These are phyloP conservation scores for Alopecurus myosuroides DNA, from an alignment of 176 grass and related monocot genomes.

Conservation along the genomic window DNA sequence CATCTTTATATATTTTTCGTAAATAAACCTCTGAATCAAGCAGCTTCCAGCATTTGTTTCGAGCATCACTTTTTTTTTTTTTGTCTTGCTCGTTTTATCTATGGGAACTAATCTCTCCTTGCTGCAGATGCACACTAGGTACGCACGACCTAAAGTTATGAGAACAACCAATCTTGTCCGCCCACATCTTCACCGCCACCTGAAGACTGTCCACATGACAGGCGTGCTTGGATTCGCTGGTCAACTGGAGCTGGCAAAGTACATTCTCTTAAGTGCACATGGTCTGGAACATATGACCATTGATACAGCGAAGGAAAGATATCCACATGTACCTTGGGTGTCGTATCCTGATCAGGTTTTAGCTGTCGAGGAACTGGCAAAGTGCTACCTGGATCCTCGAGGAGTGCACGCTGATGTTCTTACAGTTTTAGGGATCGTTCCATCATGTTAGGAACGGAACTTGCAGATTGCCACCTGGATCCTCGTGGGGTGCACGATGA, in stretches of 20 bases:
- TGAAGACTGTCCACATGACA: conserved; percentile 1
- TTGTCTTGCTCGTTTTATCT: no score
- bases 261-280: conserved; percentile 1
- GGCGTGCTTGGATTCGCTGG: neutral
- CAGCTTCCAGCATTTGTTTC: no score
- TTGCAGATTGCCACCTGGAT: no score
- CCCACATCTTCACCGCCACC: neutral
- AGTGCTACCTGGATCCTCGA: neutral
- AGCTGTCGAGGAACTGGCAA: neutral
- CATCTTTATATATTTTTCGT: no score
- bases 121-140: neutral
- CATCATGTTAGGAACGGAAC: neutral
- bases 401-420: neutral
- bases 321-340: no score
- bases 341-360: neutral
- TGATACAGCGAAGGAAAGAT: no score
- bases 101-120: neutral
- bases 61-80: no score
- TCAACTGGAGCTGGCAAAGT: conserved; percentile 6
- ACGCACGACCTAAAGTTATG: neutral
- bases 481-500: no score
- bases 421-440: neutral
- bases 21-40: no score
- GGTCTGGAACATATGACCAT: neutral
- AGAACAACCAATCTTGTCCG: neutral